A percentile compares a stretch with the other conserved stretches of the same genome.
Evolutionary conservation across 768 basidiomycete genomes (phyloP).

Genomic region (Naganishia vishniacii): DNA sequence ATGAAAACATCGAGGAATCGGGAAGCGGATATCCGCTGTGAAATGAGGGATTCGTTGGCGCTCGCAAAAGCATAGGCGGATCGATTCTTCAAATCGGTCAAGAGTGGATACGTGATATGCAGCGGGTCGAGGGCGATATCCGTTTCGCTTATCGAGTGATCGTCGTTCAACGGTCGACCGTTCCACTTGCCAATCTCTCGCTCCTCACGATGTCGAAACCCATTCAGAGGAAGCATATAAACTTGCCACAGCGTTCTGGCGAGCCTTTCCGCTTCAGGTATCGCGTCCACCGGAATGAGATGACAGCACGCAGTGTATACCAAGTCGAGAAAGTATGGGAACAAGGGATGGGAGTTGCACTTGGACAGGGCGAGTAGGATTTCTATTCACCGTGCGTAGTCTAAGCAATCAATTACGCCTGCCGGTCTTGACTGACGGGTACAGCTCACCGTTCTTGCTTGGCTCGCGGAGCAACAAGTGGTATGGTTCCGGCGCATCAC

Average conservation of each 20-base stretch:
- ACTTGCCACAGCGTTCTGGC: slow-evolving; percentile 42
- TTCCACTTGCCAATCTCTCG: slow-evolving; percentile 11
- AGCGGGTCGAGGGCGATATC: slow-evolving; percentile 20
- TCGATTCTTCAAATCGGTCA: slow-evolving; percentile 44
- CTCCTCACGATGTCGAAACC: slow-evolving; percentile 36
- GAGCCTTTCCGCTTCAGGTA: slow-evolving; percentile 35
- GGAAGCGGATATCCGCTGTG: slow-evolving; percentile 25
- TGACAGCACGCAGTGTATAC: slow-evolving; percentile 36
- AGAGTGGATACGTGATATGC: slow-evolving; percentile 36
- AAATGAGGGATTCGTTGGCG: slow-evolving; percentile 39
- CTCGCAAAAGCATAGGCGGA: slow-evolving; percentile 37
- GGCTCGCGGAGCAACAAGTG: slow-evolving; percentile 37
- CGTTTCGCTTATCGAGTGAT: neutral
- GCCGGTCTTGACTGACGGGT: neutral
- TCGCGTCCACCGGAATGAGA: slow-evolving; percentile 28
- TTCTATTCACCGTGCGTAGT: slow-evolving; percentile 25
- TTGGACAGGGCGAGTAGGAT: slow-evolving; percentile 30
- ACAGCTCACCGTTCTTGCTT: slow-evolving; percentile 34
- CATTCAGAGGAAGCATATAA: slow-evolving; percentile 33
- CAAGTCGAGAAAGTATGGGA: slow-evolving; percentile 43
- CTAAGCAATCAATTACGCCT: neutral
- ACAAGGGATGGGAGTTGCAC: slow-evolving; percentile 38
- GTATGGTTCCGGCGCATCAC: slow-evolving; percentile 41
- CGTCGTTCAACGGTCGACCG: slow-evolving; percentile 14
- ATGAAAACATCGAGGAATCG: slow-evolving; percentile 18